Evolutionary conservation across 148 eudicot genomes (phyloP), one percentile per base, ranked within the genome.

Genomic region (Amaranthus palmeri): DNA sequence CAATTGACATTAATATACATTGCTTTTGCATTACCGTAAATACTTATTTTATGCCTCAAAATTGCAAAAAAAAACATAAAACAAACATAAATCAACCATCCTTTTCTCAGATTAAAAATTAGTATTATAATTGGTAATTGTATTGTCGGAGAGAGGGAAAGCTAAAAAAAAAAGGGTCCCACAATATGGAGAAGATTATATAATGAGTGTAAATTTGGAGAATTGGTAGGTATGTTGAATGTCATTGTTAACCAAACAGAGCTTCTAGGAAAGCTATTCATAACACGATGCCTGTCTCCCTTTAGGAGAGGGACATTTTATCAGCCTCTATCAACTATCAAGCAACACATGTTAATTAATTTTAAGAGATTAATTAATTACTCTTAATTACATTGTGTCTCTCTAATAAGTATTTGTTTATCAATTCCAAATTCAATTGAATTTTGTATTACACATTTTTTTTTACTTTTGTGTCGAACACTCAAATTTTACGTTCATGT

Each of bases 251-350:
- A 54, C 72, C 72, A 69, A 69, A 69, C 72, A 54, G 13, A 69
- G 72, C 62, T 69, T 54, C 47, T 10, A 25, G 6, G 65, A 42
- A 46, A 25, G 36, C 36, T 25, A 25, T 25, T 36, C 42, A 40
- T 36, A 25, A 61, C 40, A 42, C 17, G 51, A 17, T 43, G 8
- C 9, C 11, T 69, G 6, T 12, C 61, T 10, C 54, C 18, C 36
- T 10, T 4, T 48, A 48, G n/a, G 77, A 66, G 48, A 41, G 59
- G 55, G 77, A 67, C 77, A 11, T 57, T 40, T 67, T 48, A 74
- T 74, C 77, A n/a, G 51, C 55, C 72, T 74, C 76, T 73, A 64
- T 12, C 76, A 65, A 65, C 76, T 73, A 64, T 12, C 76, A 65
- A 65, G 70, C 63, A 73, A 73, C 13, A 63, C 8, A 54, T 46